Conservation (phyloP, 139 green algal species). For the Tetradesmus lagerheimii region DNA sequence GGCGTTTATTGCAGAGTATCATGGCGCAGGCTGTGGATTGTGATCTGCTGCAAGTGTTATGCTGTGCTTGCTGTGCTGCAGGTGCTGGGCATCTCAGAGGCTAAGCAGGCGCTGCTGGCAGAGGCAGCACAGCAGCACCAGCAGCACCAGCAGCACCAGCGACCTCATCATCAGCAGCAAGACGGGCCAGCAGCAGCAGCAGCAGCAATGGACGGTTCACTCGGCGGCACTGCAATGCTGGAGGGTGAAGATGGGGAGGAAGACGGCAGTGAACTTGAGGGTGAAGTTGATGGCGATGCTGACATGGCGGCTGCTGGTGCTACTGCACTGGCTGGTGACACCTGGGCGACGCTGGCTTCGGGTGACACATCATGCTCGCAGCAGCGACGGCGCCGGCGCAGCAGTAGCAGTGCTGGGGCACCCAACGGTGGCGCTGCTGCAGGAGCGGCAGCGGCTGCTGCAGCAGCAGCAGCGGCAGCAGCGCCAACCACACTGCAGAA, state of each 20-base stretch:
- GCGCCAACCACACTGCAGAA: conserved; percentile 27
- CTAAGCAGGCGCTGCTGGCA: conserved; percentile 31
- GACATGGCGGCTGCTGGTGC: neutral
- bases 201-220: neutral
- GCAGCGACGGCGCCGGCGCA: neutral
- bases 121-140: conserved; percentile 9
- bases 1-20: neutral
- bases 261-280: neutral
- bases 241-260: neutral
- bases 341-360: neutral
- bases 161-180: neutral
- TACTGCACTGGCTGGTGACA: neutral
- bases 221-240: neutral
- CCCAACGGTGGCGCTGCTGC: neutral
- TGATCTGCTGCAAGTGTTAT: too few relatives aligned
- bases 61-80: neutral
- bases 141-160: neutral
- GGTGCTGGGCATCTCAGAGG: conserved; percentile 25
- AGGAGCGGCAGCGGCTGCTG: neutral
- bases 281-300: neutral
- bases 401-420: neutral
- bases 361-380: neutral
- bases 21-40: too few relatives aligned
- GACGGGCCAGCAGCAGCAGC: neutral
- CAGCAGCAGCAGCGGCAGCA: neutral